These are phyloP conservation scores for Aurantiochytrium sp. DNA, from an alignment of 108 stramenopile genomes.

Conservation along the genomic window DNA sequence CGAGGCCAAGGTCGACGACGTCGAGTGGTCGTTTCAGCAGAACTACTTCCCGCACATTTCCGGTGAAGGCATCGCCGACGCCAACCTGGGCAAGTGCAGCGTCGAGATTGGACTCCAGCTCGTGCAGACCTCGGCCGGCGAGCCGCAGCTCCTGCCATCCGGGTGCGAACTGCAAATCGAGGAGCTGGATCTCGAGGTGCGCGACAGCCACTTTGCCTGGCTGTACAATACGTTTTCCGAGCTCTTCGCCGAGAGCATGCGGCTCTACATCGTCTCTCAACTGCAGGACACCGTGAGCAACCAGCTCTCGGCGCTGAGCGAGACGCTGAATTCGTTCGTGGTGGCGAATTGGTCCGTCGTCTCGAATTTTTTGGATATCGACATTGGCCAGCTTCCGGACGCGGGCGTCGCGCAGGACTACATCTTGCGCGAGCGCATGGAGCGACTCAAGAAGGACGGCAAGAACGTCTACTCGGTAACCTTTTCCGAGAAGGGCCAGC, in stretches of 20 bases:
- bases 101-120: background rate
- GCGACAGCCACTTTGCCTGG: background rate
- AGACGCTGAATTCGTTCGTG: background rate
- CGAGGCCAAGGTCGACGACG: background rate
- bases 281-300: background rate
- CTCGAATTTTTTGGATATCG: background rate
- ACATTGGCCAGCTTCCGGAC: background rate
- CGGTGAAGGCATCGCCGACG: background rate
- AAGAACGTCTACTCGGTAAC: background rate
- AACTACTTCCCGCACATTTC: constrained; percentile 24
- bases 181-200: background rate
- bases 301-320: background rate
- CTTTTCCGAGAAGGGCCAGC: background rate
- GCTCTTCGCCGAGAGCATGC: constrained; percentile 8
- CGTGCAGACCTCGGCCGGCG: background rate
- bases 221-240: constrained; percentile 7
- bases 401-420: background rate
- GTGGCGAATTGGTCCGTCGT: background rate
- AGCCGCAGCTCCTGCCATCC: background rate
- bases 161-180: background rate
- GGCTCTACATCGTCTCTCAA: background rate
- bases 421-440: background rate
- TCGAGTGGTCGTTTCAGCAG: background rate
- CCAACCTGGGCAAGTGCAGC: background rate
- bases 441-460: background rate